These are phyloP conservation scores for Neurospora tetrasperma DNA, from an alignment of 495 filamentous ascomycete genomes.

Conservation along the genomic window DNA sequence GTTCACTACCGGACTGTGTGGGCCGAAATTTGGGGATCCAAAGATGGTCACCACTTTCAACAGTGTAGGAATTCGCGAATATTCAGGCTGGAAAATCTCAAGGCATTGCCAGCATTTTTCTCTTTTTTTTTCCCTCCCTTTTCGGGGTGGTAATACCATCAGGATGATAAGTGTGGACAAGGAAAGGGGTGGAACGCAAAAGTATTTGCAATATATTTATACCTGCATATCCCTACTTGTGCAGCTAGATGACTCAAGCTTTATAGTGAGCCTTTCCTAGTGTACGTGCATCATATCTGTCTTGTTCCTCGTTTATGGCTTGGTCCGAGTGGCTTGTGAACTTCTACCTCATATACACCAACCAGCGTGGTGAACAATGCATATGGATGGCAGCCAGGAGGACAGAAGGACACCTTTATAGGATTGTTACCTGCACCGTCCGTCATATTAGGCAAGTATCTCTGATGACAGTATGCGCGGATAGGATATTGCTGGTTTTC, in stretches of 20 bases:
- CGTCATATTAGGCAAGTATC: not conserved
- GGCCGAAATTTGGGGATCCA: too few relatives aligned
- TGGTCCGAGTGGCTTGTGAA: not conserved
- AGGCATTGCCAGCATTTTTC: not conserved
- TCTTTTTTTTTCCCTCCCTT: not conserved
- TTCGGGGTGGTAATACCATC: not conserved
- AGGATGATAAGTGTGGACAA: not conserved
- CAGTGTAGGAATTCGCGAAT: not conserved
- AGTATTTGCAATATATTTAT: not conserved
- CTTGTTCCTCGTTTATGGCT: not conserved
- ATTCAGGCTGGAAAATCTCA: not conserved
- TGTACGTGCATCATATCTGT: not conserved
- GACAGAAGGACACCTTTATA: not conserved
- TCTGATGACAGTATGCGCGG: not conserved
- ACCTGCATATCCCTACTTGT: not conserved
- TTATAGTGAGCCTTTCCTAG: not conserved
- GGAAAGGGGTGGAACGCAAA: not conserved
- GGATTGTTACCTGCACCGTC: not conserved
- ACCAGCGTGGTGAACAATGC: not conserved
- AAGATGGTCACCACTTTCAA: not conserved
- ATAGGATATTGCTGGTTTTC: not conserved
- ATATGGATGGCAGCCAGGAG: not conserved
- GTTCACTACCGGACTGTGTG: not conserved
- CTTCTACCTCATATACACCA: not conserved
- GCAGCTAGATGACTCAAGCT: not conserved